A percentile compares a stretch with the other conserved stretches of the same genome.
phyloP scores from a whole-genome alignment of 164 flowering plant species.

The Brasenia schreberi region DNA sequence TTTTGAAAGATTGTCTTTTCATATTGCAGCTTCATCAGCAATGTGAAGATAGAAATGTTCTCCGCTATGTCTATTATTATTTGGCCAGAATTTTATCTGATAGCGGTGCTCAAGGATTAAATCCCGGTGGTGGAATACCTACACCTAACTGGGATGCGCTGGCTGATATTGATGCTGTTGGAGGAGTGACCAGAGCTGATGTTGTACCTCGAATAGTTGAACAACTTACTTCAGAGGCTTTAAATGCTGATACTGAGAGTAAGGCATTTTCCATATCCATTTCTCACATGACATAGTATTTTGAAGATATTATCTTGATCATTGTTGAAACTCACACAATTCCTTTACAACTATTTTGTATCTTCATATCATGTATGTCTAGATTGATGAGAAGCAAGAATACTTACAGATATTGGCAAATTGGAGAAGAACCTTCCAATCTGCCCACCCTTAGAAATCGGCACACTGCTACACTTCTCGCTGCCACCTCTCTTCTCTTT shows the following conservation, averaged over 20 bases:
- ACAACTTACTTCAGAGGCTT: slow-evolving; percentile 67
- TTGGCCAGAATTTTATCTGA: slow-evolving; percentile 88
- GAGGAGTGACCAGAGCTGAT: slow-evolving; percentile 99
- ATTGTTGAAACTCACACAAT: background rate
- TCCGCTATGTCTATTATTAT: slow-evolving; percentile 93
- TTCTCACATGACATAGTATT: background rate
- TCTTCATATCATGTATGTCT: background rate
- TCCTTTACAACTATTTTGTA: no score
- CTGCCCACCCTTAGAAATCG: no score
- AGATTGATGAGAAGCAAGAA: no score
- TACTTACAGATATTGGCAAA: no score
- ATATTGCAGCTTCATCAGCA: slow-evolving; percentile 80
- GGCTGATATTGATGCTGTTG: slow-evolving; percentile 94
- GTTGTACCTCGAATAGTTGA: slow-evolving; percentile 89
- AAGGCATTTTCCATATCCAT: slow-evolving; percentile 10
- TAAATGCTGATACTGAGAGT: slow-evolving; percentile 70
- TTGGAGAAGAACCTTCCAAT: no score
- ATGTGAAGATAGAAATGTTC: slow-evolving; percentile 78
- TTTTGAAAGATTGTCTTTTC: background rate
- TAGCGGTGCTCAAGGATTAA: slow-evolving; percentile 76
- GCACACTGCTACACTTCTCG: no score
- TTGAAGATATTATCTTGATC: background rate
- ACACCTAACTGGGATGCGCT: slow-evolving; percentile 99
- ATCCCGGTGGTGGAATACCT: slow-evolving; percentile 92
- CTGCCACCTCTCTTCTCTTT: no score